Evolutionary conservation across 495 filamentous ascomycete genomes (phyloP), one percentile per base, ranked within the genome.

Genomic region (Parathielavia appendiculata): DNA sequence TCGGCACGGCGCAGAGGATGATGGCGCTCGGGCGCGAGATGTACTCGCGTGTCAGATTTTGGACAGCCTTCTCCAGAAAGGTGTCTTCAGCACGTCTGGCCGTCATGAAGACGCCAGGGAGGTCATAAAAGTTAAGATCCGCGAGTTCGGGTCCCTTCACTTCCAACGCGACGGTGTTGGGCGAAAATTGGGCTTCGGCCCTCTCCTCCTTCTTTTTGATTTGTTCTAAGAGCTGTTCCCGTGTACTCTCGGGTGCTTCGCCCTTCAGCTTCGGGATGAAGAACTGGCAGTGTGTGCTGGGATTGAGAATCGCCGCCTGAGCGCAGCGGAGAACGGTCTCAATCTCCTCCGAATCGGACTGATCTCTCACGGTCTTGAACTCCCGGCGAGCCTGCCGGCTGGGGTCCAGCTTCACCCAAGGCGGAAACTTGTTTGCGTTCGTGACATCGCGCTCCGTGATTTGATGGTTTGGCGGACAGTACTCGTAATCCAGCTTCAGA

Each of bases 41-140:
- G 60, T 92, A 92, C 4, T 84, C 72, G 23, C 73, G 77, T 0
- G 88, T 83, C 0, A 95, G 68, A 30, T 87, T 88, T 56, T 82
- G 78, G 0, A 95, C 83, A 0, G 91, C 78, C 0, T 70, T 64
- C 6, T 88, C 83, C 0, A 92, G 73, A 50, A 89, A 87, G 0
- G 71, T 71, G 32, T 88, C 83, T n/a, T 83, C 73, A 4, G 79
- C 74, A 7, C 82, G 73, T 39, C 84, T 81, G 0, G 79, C 74
- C 0, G 83, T 83, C 51, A 83, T 82, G 59, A 95, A 90, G 5
- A 92, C 82, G 0, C 90, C 90, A 0, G 90, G 90, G 0, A 95
- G 71, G 62, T 95, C 90, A 60, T 86, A 91, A 58, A 95, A 91
- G 0, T 85, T 86, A 0, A 95, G 69, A 39, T 85, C 83, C 0